Conservation (phyloP, 106 monocot species). For the Amphibolis antarctica region DNA sequence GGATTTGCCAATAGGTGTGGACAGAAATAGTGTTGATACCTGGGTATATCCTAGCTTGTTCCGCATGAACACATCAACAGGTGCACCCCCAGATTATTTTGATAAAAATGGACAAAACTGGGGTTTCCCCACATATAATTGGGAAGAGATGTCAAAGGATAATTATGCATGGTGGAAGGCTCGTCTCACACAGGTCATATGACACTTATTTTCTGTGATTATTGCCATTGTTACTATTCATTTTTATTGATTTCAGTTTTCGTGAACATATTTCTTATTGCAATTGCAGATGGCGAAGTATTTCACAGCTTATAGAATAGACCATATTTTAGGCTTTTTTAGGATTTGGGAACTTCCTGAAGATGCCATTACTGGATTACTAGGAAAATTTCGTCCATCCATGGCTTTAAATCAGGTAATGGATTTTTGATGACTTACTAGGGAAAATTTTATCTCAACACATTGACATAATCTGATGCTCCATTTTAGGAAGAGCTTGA, state of each 20-base stretch:
- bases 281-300: slow-evolving; percentile 78
- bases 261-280: neutral
- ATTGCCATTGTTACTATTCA: too few species aligned
- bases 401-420: slow-evolving; percentile 80
- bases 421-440: neutral
- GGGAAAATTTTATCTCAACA: neutral
- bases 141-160: slow-evolving; percentile 97
- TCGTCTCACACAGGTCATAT: slow-evolving; percentile 67
- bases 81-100: slow-evolving; percentile 96
- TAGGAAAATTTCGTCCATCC: slow-evolving; percentile 83
- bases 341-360: slow-evolving; percentile 93
- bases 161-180: slow-evolving; percentile 90
- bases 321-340: slow-evolving; percentile 95
- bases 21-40: slow-evolving; percentile 84
- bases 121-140: slow-evolving; percentile 97
- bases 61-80: slow-evolving; percentile 86
- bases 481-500: slow-evolving; percentile 77
- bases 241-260: neutral
- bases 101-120: slow-evolving; percentile 95
- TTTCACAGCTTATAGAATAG: slow-evolving; percentile 87
- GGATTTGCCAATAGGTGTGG: slow-evolving; percentile 91
- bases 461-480: neutral
- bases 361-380: slow-evolving; percentile 73
- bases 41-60: slow-evolving; percentile 90
- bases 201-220: neutral